Evolutionary conservation across 106 monocot genomes (phyloP), one percentile per base, ranked within the genome.

Genomic region (Posidonia australis): DNA sequence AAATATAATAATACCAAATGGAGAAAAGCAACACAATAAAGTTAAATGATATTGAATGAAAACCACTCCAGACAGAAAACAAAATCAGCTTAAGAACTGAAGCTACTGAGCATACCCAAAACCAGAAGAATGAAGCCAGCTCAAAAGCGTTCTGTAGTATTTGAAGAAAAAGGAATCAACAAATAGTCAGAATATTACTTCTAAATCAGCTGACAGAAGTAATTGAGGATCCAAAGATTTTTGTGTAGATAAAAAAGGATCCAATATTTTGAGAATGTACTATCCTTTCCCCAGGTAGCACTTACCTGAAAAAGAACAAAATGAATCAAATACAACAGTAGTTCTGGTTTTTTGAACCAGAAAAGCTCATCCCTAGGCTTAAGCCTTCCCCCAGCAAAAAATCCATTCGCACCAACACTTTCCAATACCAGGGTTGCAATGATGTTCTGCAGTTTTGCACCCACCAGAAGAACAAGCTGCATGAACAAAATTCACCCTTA

Each of bases 51-150:
- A 36, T 36, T 36, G 2, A 36, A 36, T 36, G 36, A 2, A 36
- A 7, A 7, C 36, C 36, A 36, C 36, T 36, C 7, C 36, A 36
- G 7, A 36, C 2, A 7, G 7, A 36, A 36, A 36, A 4, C 2
- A 36, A 36, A 36, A 36, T n/a, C n/a, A n/a, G 19, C 19, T 20
- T 54, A 30, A 58, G 30, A 42, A 42, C 10, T 62, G 42, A 21
- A n/a, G n/a, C 5, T 18, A 44, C 28, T 24, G 46, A 62, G 42
- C 0, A 44, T 91, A 98, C 98, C 98, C 90, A 98, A 43, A 98
- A 91, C 98, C 98, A 98, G 85, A 98, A 88, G 64, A 91, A 98
- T 18, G 90, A 91, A 74, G 91, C 98, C 67, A 98, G 47, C 65
- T 98, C 98, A 80, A 98, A 98, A 26, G 98, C 80, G 77, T 98